Conservation (phyloP, 257 asterid genomes). For the Parsonsia alboflavescens region DNA sequence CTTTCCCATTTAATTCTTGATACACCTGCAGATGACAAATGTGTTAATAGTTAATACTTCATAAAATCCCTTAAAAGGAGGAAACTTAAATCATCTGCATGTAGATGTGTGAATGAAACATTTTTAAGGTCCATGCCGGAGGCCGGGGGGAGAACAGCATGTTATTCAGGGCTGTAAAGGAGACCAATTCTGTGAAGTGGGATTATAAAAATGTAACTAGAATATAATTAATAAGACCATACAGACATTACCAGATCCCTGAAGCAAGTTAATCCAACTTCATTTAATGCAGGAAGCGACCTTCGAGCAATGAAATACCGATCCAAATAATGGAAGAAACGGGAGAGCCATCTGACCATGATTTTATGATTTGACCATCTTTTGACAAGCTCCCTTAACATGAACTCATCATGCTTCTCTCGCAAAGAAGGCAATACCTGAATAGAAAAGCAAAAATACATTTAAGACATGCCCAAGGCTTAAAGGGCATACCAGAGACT, state of each 20-base stretch:
- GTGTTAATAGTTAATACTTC: neutral
- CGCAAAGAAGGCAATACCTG: conserved; percentile 75
- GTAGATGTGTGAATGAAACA: neutral
- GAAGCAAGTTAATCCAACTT: conserved; percentile 93
- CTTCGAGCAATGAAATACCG: conserved; percentile 96
- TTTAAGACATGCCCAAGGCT: neutral
- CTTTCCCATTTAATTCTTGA: conserved; percentile 69
- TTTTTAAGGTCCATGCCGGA: no score
- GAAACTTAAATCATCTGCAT: neutral
- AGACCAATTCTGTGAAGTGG: neutral
- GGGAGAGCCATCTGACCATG: conserved; percentile 98
- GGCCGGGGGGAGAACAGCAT: neutral
- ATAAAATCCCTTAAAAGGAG: neutral
- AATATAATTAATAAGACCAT: neutral
- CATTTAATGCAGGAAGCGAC: conserved; percentile 85
- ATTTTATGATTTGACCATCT: conserved; percentile 93
- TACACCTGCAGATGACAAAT: conserved; percentile 59
- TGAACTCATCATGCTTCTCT: conserved; percentile 91
- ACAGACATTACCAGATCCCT: conserved; percentile 66
- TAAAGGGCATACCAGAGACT: neutral
- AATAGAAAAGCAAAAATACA: neutral
- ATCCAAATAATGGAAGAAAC: conserved; percentile 89
- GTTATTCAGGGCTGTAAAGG: neutral
- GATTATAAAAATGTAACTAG: neutral
- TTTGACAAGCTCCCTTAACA: conserved; percentile 91